Evolutionary conservation across 768 basidiomycete genomes (phyloP).

Genomic region (Russula griseocarnosa): DNA sequence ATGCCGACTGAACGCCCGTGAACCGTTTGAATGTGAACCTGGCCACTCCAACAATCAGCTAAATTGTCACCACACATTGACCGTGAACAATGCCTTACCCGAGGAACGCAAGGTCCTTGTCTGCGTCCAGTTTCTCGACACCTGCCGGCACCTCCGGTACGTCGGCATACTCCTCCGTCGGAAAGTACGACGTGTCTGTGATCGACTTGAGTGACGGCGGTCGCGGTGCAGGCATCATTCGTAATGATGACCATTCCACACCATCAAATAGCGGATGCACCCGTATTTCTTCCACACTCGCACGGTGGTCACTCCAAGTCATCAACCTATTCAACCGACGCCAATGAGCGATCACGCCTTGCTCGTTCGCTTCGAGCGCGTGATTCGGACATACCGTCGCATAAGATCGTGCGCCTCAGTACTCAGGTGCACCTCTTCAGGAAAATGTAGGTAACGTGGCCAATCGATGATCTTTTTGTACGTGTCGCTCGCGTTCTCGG

Average conservation of each 20-base stretch:
- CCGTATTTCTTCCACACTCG: conserved; percentile 83
- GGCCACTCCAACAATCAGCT: conserved; percentile 8
- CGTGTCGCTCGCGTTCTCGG: conserved; percentile 94
- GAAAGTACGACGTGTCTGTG: conserved; percentile 96
- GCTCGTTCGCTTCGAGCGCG: background rate
- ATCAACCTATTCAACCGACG: conserved; percentile 55
- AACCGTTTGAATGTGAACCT: conserved; percentile 82
- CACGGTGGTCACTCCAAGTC: conserved; percentile 74
- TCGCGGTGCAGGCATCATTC: conserved; percentile 89
- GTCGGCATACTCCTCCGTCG: conserved; percentile 89
- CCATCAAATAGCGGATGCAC: conserved; percentile 90
- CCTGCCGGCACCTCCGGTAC: conserved; percentile 48
- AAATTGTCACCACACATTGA: background rate
- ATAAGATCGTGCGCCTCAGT: conserved; percentile 89
- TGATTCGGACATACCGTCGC: conserved; percentile 50
- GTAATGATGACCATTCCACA: conserved; percentile 87
- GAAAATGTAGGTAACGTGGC: conserved; percentile 81
- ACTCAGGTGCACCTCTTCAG: conserved; percentile 94
- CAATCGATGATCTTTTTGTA: conserved; percentile 98
- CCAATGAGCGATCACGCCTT: background rate
- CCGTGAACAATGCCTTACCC: conserved; percentile 36
- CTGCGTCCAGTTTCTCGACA: conserved; percentile 42
- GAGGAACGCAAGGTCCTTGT: conserved; percentile 57
- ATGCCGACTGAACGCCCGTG: conserved; percentile 34
- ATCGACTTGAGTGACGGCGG: conserved; percentile 88